phyloP scores from a whole-genome alignment of 192 early-diverging fungal species.

The Cetraspora pellucida region DNA sequence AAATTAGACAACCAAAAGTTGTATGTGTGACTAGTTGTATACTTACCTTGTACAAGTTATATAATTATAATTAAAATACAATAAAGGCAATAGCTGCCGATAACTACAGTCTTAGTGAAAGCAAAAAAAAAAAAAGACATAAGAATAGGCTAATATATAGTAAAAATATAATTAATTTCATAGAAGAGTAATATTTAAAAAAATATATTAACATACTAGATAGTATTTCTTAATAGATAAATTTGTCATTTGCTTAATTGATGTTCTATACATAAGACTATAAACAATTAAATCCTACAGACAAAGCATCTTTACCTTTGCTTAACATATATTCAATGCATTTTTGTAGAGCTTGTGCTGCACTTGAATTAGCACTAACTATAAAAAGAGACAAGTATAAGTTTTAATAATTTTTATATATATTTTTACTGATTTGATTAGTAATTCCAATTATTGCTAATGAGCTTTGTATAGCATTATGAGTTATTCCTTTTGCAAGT shows the following conservation, averaged over 20 bases:
- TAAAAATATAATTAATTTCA: neutral
- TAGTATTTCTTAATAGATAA: neutral
- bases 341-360: neutral
- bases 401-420: neutral
- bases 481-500: neutral
- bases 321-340: neutral
- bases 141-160: neutral
- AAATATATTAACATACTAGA: neutral
- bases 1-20: too few relatives aligned
- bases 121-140: too few relatives aligned
- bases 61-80: too few relatives aligned
- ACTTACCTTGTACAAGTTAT: too few relatives aligned
- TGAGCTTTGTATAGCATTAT: neutral
- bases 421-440: neutral
- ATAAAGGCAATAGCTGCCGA: too few relatives aligned
- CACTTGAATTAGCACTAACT: neutral
- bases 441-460: neutral
- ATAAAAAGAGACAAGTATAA: neutral
- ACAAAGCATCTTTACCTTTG: neutral
- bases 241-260: neutral
- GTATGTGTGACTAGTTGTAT: too few relatives aligned
- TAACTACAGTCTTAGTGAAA: too few relatives aligned
- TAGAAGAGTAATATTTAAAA: neutral
- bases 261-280: neutral
- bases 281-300: constrained; percentile 1